Conservation (phyloP, 2,329 filamentous ascomycete species). For the Raffaelea deltoideospora region DNA sequence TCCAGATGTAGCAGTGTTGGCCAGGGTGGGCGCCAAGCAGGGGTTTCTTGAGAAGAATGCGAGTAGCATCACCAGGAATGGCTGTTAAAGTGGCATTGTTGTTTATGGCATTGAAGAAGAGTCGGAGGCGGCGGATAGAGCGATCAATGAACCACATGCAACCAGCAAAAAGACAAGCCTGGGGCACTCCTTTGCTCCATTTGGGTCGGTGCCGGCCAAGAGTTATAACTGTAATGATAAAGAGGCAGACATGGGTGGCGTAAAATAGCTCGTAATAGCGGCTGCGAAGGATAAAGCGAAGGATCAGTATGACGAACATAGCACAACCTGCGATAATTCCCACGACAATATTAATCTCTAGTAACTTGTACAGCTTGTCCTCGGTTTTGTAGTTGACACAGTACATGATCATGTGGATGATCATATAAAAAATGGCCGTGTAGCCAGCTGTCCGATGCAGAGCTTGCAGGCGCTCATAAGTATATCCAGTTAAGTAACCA, state of each 20-base stretch:
- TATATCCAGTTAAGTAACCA: constrained; percentile 23
- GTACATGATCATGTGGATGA: constrained; percentile 23
- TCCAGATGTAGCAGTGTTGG: constrained; percentile 44
- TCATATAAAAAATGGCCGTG: constrained; percentile 18
- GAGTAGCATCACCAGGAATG: constrained; percentile 27
- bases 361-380: constrained; percentile 12
- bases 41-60: constrained; percentile 29
- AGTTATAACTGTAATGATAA: constrained; percentile 23
- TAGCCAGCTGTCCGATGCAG: constrained; percentile 31
- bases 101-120: constrained; percentile 21
- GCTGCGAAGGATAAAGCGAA: constrained; percentile 16
- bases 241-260: constrained; percentile 25
- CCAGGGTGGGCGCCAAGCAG: constrained; percentile 26
- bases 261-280: constrained; percentile 33
- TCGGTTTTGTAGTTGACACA: constrained; percentile 14
- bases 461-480: constrained; percentile 30
- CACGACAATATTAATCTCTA: constrained; percentile 16
- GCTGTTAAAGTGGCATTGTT: constrained; percentile 25
- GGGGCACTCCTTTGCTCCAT: constrained; percentile 20
- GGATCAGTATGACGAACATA: constrained; percentile 20
- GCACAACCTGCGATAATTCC: constrained; percentile 21
- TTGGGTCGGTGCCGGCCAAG: constrained; percentile 28
- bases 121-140: constrained; percentile 20
- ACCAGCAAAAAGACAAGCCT: constrained; percentile 22
- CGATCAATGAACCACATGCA: constrained; percentile 28